Base-by-base conservation (phyloP, 768 basidiomycete species). In the Podaxis sp. region DNA sequence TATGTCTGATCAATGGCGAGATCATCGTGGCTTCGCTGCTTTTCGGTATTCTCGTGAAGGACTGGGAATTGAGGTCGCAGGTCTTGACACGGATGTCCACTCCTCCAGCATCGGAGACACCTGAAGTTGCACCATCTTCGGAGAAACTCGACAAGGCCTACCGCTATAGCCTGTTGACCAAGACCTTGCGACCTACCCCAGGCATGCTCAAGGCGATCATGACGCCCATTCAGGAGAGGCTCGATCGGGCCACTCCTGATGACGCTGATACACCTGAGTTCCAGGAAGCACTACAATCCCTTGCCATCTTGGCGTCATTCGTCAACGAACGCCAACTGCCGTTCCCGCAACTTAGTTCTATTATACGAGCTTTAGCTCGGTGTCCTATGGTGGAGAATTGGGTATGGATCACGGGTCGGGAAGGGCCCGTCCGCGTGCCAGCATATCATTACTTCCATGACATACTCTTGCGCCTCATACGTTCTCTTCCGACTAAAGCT, bases 1-100 rank as follows among this genome's bases (percentile, higher is more conserved):
- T 87, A 8, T 89, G 87, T 60, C 76, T 94, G 20, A 71, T 91
- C 41, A 90, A 93, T 55, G 90, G 90, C 26, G 92, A 94, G 70
- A 86, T 94, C 54, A 80, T 93, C 44, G 78, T 90, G n/a, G 91
- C 84, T 0, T 87, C 88, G 1, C 74, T 93, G 28, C 74, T 92
- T 4, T 90, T 93, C 60, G 88, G 82, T 1, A 73, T 85, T 46
- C 69, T 90, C 20, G 73, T 90, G 48, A 84, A 87, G 65, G 87
- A 91, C 33, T 88, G 82, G 77, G 83, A 89, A 11, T 75, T 17
- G 20, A 56, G 55, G 24, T 62, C 61, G 15, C 36, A 28, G 24
- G 22, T 36, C 17, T 38, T 55, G 37, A 51, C 58, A 40, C 48
- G 48, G 20, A 59, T 52, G 7, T 17, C 58, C 49, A 11, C 28